phyloP scores from a whole-genome alignment of 208 protist genomes.

The Vickermania spadyakhi region DNA sequence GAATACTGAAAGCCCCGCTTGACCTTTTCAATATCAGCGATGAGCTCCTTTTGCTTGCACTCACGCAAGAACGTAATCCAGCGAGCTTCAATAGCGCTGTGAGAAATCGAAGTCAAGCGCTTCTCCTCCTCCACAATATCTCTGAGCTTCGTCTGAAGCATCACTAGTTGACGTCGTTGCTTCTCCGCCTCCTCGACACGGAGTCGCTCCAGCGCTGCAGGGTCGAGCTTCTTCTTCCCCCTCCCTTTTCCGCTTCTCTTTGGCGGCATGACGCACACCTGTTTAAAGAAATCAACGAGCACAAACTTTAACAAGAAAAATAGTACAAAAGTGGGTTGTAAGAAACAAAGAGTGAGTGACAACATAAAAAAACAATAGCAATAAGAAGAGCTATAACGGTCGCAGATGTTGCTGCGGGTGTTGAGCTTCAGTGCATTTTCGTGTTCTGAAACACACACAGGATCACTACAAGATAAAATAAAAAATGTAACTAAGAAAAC shows the following conservation, averaged over 20 bases:
- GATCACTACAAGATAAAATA: too few relatives aligned
- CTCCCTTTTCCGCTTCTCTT: conserved; percentile 15
- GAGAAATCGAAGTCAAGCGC: conserved; percentile 29
- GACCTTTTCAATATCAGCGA: conserved; percentile 84
- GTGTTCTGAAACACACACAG: conserved; percentile 5
- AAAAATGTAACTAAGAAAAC: too few relatives aligned
- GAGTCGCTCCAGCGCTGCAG: conserved; percentile 45
- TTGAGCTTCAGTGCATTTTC: not conserved
- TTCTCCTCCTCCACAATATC: conserved; percentile 82
- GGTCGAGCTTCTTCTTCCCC: conserved; percentile 37
- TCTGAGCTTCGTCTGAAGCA: conserved; percentile 58
- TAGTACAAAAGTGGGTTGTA: conserved; percentile 13
- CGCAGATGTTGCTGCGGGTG: not conserved
- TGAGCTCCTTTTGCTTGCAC: conserved; percentile 90
- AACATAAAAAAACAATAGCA: conserved; percentile 8
- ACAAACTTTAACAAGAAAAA: too few relatives aligned
- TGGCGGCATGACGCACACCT: conserved; percentile 1
- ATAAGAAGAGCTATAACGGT: not conserved
- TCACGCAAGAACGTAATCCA: conserved; percentile 89
- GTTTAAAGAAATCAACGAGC: not conserved
- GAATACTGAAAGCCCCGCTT: conserved; percentile 84
- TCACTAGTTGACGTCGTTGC: conserved; percentile 49
- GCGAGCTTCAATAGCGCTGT: conserved; percentile 59
- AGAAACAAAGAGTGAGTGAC: conserved; percentile 10
- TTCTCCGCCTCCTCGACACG: conserved; percentile 66